These are phyloP conservation scores for Paraconiothyrium brasiliense DNA, from an alignment of 2,329 filamentous ascomycete genomes.

Conservation along the genomic window DNA sequence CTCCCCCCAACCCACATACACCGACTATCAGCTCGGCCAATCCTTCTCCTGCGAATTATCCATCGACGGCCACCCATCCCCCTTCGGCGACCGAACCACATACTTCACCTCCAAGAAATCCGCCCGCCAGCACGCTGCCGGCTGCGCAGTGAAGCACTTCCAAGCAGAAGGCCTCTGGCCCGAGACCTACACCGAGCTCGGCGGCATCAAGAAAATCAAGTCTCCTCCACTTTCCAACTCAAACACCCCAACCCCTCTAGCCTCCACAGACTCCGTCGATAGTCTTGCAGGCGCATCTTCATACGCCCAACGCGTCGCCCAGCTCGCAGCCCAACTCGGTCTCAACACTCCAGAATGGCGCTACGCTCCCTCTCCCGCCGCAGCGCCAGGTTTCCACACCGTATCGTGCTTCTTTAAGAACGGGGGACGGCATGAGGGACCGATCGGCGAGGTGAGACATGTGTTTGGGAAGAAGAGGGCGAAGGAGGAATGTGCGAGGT, in stretches of 20 bases:
- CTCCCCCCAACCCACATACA: conserved; percentile 46
- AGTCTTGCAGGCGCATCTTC: conserved; percentile 8
- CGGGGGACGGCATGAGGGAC: conserved; percentile 31
- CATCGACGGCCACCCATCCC: conserved; percentile 30
- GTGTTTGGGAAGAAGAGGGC: conserved; percentile 61
- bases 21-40: conserved; percentile 45
- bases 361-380: conserved; percentile 15
- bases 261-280: neutral
- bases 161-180: conserved; percentile 47
- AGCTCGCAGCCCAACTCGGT: conserved; percentile 31
- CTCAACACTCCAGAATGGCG: conserved; percentile 35
- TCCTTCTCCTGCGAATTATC: conserved; percentile 43
- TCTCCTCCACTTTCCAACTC: conserved; percentile 14
- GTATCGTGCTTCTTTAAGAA: conserved; percentile 48
- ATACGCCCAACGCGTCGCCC: conserved; percentile 30
- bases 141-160: conserved; percentile 53
- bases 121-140: conserved; percentile 54
- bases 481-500: conserved; percentile 58
- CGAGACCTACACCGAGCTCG: conserved; percentile 23
- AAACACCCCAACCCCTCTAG: neutral
- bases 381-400: conserved; percentile 42
- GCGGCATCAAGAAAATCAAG: conserved; percentile 45
- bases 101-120: conserved; percentile 52
- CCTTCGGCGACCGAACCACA: conserved; percentile 48
- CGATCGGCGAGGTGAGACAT: conserved; percentile 54